Evolutionary conservation across 108 stramenopile species (phyloP).

Genomic region (Conticribra weissflogii): DNA sequence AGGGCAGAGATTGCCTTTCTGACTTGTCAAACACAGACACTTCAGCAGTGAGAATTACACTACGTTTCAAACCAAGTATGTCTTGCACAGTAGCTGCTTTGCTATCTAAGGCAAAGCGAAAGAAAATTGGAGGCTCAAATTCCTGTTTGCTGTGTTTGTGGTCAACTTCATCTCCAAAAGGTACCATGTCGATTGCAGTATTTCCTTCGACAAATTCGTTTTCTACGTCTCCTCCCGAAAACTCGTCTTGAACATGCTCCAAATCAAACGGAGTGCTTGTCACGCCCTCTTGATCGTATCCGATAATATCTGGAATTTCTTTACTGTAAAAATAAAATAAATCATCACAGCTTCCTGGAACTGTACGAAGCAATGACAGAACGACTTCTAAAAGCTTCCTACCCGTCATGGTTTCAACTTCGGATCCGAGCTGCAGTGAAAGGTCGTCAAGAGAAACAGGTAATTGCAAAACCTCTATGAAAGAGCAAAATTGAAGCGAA

Average conservation of each 20-base stretch:
- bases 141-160: not conserved
- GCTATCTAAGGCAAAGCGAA: slow-evolving; percentile 57
- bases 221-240: not conserved
- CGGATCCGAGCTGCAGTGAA: slow-evolving; percentile 29
- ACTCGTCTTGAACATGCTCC: not conserved
- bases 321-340: slow-evolving; percentile 55
- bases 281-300: not conserved
- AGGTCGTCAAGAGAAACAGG: slow-evolving; percentile 30
- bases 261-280: not conserved
- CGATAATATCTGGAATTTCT: slow-evolving; percentile 11
- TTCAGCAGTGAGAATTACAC: slow-evolving; percentile 48
- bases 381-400: slow-evolving; percentile 56
- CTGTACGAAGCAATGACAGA: slow-evolving; percentile 40
- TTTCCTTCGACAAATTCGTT: slow-evolving; percentile 1
- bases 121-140: slow-evolving; percentile 56
- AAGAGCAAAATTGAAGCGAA: slow-evolving; percentile 22
- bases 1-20: slow-evolving; percentile 10
- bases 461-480: slow-evolving; percentile 28
- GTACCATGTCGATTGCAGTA: not conserved
- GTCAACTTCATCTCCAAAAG: slow-evolving; percentile 15
- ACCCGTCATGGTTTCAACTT: slow-evolving; percentile 27
- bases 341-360: slow-evolving; percentile 57
- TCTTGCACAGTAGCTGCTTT: slow-evolving; percentile 28
- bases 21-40: slow-evolving; percentile 46
- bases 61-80: slow-evolving; percentile 47